These are phyloP conservation scores for Cyphellophora europaea DNA, from an alignment of 2,329 filamentous ascomycete genomes.

Conservation along the genomic window DNA sequence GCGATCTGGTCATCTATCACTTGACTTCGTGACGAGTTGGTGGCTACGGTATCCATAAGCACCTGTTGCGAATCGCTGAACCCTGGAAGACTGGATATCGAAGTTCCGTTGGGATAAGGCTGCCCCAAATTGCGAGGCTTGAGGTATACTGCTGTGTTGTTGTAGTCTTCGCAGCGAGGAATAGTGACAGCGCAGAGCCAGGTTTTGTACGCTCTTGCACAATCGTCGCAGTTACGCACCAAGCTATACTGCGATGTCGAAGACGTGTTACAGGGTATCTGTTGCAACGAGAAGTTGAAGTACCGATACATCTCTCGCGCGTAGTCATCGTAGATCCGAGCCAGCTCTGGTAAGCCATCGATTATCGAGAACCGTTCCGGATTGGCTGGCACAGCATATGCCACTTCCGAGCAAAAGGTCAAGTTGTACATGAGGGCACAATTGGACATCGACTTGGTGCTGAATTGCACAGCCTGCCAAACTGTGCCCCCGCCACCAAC, in stretches of 20 bases:
- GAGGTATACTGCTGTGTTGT: conserved; percentile 45
- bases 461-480: conserved; percentile 62
- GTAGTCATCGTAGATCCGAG: conserved; percentile 66
- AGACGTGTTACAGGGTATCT: conserved; percentile 74
- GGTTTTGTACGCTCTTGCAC: conserved; percentile 71
- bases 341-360: conserved; percentile 52
- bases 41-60: conserved; percentile 25
- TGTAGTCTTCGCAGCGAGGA: conserved; percentile 82
- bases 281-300: conserved; percentile 73
- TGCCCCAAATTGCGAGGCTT: conserved; percentile 64
- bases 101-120: conserved; percentile 60
- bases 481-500: conserved; percentile 68
- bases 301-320: conserved; percentile 61
- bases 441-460: conserved; percentile 68
- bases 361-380: conserved; percentile 40
- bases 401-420: conserved; percentile 78
- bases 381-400: conserved; percentile 86
- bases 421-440: conserved; percentile 82
- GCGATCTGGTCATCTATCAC: conserved; percentile 62
- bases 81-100: conserved; percentile 29
- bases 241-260: conserved; percentile 72
- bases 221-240: conserved; percentile 65
- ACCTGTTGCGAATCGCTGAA: conserved; percentile 3
- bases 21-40: conserved; percentile 56
- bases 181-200: conserved; percentile 95